A percentile compares a stretch with the other conserved stretches of the same genome.
These are phyloP conservation scores for Ustilago sp. DNA, from an alignment of 1,284 basidiomycete genomes.

Conservation along the genomic window DNA sequence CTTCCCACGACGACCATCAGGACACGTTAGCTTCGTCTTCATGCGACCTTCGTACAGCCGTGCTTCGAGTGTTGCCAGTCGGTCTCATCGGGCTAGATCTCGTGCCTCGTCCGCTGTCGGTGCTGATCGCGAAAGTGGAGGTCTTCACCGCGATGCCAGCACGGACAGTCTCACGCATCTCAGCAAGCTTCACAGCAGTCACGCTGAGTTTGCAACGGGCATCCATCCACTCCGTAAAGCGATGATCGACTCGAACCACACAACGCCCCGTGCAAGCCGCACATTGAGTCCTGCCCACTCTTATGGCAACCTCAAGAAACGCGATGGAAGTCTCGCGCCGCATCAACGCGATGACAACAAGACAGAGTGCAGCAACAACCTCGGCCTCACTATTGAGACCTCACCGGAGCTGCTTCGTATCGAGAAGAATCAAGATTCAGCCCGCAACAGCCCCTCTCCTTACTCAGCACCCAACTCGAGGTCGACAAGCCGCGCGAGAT, in stretches of 20 bases:
- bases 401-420: conserved; percentile 44
- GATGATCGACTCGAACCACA: conserved; percentile 52
- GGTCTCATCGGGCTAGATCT: conserved; percentile 29
- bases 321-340: conserved; percentile 25
- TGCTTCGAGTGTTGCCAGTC: conserved; percentile 37
- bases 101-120: conserved; percentile 40
- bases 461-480: conserved; percentile 34
- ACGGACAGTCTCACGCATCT: conserved; percentile 37
- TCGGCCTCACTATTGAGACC: conserved; percentile 51
- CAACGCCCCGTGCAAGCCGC: conserved; percentile 50
- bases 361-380: conserved; percentile 19
- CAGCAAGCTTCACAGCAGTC: conserved; percentile 26
- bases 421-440: conserved; percentile 17
- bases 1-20: conserved; percentile 47
- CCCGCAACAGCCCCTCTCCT: conserved; percentile 17
- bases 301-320: conserved; percentile 39
- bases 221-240: conserved; percentile 46
- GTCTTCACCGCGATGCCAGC: conserved; percentile 28
- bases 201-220: conserved; percentile 39
- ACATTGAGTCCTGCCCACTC: conserved; percentile 38
- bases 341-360: conserved; percentile 14
- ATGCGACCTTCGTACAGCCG: conserved; percentile 43
- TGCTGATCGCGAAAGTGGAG: conserved; percentile 17
- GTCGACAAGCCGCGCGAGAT: conserved; percentile 44
- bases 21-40: conserved; percentile 31